A percentile compares a stretch with the other conserved stretches of the same genome.
Conservation (phyloP, 1,139 yeast species). For the Zygosaccharomyces pseudobailii region DNA sequence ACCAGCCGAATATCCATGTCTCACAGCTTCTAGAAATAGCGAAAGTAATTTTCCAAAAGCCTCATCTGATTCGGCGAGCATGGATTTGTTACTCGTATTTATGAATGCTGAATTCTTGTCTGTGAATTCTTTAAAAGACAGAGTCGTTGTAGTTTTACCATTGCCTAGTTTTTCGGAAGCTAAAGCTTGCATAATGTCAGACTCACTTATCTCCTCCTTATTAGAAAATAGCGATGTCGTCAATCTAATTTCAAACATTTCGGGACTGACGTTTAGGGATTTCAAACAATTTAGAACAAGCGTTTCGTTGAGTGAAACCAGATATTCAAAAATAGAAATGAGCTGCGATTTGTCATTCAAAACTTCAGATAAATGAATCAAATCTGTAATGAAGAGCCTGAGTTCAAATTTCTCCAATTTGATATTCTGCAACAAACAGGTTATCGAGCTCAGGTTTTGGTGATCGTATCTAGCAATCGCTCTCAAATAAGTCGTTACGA, state of each 20-base stretch:
- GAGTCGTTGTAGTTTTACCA: conserved; percentile 25
- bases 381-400: conserved; percentile 36
- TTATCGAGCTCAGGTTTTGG: conserved; percentile 32
- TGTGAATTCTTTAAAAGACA: conserved; percentile 31
- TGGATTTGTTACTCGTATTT: conserved; percentile 27
- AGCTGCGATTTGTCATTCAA: conserved; percentile 38
- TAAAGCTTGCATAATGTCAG: conserved; percentile 33
- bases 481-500: conserved; percentile 37
- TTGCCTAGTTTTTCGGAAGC: conserved; percentile 29
- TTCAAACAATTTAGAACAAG: conserved; percentile 42
- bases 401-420: conserved; percentile 38
- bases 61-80: conserved; percentile 36
- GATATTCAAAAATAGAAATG: conserved; percentile 43
- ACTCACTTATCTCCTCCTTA: conserved; percentile 21
- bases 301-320: conserved; percentile 39
- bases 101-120: conserved; percentile 29
- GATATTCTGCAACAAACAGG: conserved; percentile 28
- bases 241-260: conserved; percentile 61
- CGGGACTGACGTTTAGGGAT: conserved; percentile 40
- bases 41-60: conserved; percentile 44
- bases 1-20: conserved; percentile 32
- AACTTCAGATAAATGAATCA: conserved; percentile 36
- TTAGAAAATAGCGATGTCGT: conserved; percentile 50
- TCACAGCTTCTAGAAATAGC: conserved; percentile 42
- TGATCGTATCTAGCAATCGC: conserved; percentile 39